Evolutionary conservation across 306 rosid genomes (phyloP), one percentile per base, ranked within the genome.

Genomic region (Astragalus glycyphyllos): DNA sequence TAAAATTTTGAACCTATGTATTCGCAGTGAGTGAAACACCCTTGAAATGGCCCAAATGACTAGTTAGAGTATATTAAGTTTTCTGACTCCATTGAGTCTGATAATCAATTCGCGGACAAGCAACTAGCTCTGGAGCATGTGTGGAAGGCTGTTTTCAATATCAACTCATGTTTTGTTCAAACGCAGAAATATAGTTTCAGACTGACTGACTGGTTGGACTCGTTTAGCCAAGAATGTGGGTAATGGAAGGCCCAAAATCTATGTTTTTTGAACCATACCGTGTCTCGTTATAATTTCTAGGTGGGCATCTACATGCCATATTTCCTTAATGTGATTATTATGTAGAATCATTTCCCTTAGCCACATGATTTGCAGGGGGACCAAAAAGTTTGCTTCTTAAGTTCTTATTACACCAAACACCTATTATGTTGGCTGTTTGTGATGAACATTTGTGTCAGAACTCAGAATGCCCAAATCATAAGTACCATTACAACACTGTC

Each of bases 321-420:
- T 54, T 54, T 57, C 58, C 58, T 51, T 57, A 57, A 57, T 6
- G 42, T 14, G 7, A 77, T 41, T 41, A 41, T 8, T 41, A 11
- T n/a, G 51, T 77, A 41, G 80, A 82, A 56, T 62, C 82, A 75
- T 44, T 13, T 77, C 42, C 73, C 71, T 23, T 74, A 81, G 75
- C 69, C 79, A 73, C 84, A 81, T 75, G 82, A 80, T 75, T 79
- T 86, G 73, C 85, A 82, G 42, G 79, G 85, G 48, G 80, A 73
- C 14, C 79, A 54, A 81, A 75, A 73, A 85, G 77, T 71, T 41
- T 70, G 64, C 64, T 45, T 17, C 45, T 7, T 9, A 3, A 59
- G 59, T 45, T 17, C 45, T 7, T 9, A 3, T 26, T 73, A 15
- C 2, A 6, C 44, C 17, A 4, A 11, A 34, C 40, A 1, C 68